Evolutionary conservation across 371 early-diverging fungal genomes (phyloP), one percentile per base, ranked within the genome.

Genomic region (Syncephalastrum contaminatum): DNA sequence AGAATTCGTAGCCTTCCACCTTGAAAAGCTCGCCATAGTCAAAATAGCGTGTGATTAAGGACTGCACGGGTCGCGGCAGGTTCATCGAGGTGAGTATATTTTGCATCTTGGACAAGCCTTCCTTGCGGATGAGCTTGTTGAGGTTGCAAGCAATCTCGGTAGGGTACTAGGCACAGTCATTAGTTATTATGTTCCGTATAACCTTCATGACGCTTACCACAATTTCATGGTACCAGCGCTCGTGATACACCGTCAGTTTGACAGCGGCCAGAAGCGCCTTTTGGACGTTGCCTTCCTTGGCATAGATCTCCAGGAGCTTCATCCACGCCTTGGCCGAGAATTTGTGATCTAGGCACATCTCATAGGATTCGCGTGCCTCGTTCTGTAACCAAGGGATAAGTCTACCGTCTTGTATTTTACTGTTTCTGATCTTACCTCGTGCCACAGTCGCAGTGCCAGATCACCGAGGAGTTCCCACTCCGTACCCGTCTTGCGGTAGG

Each of bases 401-500:
- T 19, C 45, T 15, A 44, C 16, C 15, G 45, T 16, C 8, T 10
- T 20, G 3, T 5, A 22, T 2, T 1, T 51, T 25, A 8, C 13
- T 39, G 30, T 56, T 24, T 42, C 16, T 22, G 20, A 5, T 40
- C 43, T 60, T 54, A 87, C 89, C 63, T 85, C 82, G 59, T 95
- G 92, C 62, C 89, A 88, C 30, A 98, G 70, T 45, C 98, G 77
- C 42, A 85, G 75, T 2, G 94, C 90, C 40, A 98, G 79, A 59
- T 96, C 96, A 40, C 97, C 98, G 47, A 94, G 87, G 16, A 93
- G 78, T 69, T 97, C 97, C 98, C 98, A 98, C 67, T 97, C 97
- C 10, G 93, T 87, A 45, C 90, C 92, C 16, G 96, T 91, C 69
- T 93, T 93, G 36, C 93, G 88, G 63, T 91, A 92, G 27, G 89